phyloP scores from a whole-genome alignment of 1,284 basidiomycete species.

The Ganoderma sinense region DNA sequence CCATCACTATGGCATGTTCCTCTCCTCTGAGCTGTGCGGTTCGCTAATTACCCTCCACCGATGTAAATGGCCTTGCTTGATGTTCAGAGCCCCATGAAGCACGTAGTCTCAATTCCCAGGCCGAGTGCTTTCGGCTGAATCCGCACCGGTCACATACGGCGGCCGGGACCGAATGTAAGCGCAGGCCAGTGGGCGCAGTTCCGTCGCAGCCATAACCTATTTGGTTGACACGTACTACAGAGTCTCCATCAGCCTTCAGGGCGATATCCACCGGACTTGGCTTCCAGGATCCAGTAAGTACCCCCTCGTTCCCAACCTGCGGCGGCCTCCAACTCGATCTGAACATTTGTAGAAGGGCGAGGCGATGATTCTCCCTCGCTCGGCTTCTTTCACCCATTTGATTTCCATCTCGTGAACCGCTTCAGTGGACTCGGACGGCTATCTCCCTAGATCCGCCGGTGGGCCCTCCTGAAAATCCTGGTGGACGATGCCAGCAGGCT shows the following conservation, averaged over 20 bases:
- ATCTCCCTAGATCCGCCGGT: background rate
- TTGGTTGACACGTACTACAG: too few relatives aligned
- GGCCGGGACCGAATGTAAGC: background rate
- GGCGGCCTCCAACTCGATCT: background rate
- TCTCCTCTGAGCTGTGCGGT: background rate
- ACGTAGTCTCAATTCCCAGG: background rate
- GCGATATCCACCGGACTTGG: background rate
- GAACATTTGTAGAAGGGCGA: background rate
- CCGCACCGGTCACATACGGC: background rate
- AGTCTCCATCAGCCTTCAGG: too few relatives aligned
- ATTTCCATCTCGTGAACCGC: background rate
- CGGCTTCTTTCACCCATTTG: background rate
- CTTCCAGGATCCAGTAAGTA: background rate
- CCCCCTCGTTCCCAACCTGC: background rate
- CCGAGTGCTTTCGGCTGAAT: background rate
- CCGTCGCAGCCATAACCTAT: too few relatives aligned
- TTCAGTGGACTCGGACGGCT: background rate
- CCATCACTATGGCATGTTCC: background rate
- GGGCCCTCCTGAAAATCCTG: background rate
- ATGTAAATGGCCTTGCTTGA: background rate
- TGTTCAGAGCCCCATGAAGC: background rate
- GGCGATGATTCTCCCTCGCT: background rate
- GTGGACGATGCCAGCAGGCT: background rate
- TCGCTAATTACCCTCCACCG: background rate
- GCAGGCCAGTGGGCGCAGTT: too few relatives aligned